Base-by-base conservation (phyloP, 306 rosid genomes). In the Sicyos baderoa region DNA sequence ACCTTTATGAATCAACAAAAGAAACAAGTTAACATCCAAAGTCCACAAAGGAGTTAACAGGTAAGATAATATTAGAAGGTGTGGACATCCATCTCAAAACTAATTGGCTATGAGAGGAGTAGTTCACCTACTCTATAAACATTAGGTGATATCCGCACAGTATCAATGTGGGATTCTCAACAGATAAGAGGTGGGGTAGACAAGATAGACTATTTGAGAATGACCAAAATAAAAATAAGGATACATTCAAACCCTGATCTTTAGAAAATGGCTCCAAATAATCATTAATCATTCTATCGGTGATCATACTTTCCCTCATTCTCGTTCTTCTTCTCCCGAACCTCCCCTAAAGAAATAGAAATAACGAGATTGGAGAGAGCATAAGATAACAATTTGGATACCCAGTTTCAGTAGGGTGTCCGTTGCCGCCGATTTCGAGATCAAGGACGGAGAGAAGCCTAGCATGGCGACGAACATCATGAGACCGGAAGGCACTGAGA, bases 401-500 rank as follows among this genome's bases (percentile, higher is more conserved):
- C 99, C 99, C 99, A 62, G 81, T 72, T 74, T 81, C 80, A 60
- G 87, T 63, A 64, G 97, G 91, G 9, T 63, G 78, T 16, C 99
- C 97, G 79, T 83, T 85, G 74, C 99, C 99, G 48, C 96, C 99
- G n/a, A 94, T 77, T 74, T 75, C 60, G 42, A 90, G 23, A 82
- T 94, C 97, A n/a, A 81, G 54, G 3, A 84, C 87, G 37, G 84
- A 75, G 44, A 94, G 91, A 74, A 90, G 47, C 72, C 99, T 90
- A 32, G 86, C 84, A 10, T 77, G 96, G 37, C 99, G 94, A 32
- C 35, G 80, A 54, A 66, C 58, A 78, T 94, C 99, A 51, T 94
- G 99, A 69, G 76, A 79, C 79, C 69, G 86, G 22, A 90, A 80
- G 5, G 71, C 82, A 58, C 67, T 66, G 73, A 86, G 68, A 49